Conservation (phyloP, 345 rosid species). For the Linum tenue region DNA sequence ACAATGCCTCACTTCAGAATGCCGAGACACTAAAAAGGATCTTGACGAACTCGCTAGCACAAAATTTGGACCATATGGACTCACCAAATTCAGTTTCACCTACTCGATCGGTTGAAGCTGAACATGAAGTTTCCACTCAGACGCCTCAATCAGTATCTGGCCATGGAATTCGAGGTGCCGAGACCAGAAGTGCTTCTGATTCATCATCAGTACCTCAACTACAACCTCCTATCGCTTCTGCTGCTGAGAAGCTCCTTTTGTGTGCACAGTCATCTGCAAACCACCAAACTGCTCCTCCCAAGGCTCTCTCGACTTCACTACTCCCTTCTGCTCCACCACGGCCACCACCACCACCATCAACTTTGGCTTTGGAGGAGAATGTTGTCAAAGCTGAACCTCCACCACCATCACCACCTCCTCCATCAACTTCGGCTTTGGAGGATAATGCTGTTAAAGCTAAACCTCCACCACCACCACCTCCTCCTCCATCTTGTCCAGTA, state of each 20-base stretch:
- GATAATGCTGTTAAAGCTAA: slow-evolving; percentile 8
- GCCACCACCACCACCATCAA: background rate
- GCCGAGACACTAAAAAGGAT: slow-evolving; percentile 12
- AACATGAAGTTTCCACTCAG: background rate
- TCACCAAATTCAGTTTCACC: background rate
- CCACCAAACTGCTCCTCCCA: slow-evolving; percentile 8
- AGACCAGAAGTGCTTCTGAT: slow-evolving; percentile 15
- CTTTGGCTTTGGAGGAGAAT: slow-evolving; percentile 4
- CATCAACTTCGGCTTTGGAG: slow-evolving; percentile 21
- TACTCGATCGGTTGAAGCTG: background rate
- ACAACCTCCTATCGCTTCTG: slow-evolving; percentile 16
- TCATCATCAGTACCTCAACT: slow-evolving; percentile 21
- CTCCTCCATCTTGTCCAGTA: background rate
- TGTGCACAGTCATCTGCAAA: slow-evolving; percentile 9
- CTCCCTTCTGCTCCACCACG: background rate
- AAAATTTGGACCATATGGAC: background rate
- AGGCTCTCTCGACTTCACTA: background rate
- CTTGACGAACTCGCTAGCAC: slow-evolving; percentile 12
- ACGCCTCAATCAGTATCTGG: slow-evolving; percentile 13
- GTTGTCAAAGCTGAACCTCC: background rate
- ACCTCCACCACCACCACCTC: slow-evolving; percentile 33
- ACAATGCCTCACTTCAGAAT: slow-evolving; percentile 19
- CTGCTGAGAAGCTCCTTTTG: slow-evolving; percentile 7
- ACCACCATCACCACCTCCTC: slow-evolving; percentile 28
- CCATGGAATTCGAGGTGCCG: background rate